Base-by-base conservation (phyloP, 2,329 filamentous ascomycete species). In the Trichoderma oligosporum region DNA sequence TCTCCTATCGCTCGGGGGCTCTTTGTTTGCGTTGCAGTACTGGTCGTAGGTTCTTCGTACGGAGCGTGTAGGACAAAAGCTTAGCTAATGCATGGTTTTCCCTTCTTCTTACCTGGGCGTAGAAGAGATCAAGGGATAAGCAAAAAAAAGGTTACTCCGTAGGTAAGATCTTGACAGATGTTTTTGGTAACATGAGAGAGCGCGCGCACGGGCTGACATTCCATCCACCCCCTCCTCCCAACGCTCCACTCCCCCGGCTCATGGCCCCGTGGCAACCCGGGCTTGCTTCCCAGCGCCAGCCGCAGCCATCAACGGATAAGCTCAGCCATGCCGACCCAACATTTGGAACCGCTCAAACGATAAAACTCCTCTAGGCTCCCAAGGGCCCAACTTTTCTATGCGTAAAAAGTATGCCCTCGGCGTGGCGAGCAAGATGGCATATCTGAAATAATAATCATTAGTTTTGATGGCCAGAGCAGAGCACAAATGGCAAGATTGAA, bases 311-410 rank as follows among this genome's bases (percentile, higher is more conserved):
- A 55, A 66, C 66, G 67, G 66, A 68, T 68, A 68, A 62, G 65
- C 62, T 67, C 66, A 69, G 67, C 67, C 55, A 69, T 68, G 65
- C 65, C 65, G 67, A 68, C 67, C 67, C 66, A 69, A 51, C 57
- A 61, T 60, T 60, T 67, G 66, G 67, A 65, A 65, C 66, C 66
- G 58, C 64, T 63, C 60, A 39, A 62, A 62, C 47, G 65, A 66
- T 66, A n/a, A n/a, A n/a, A 65, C 64, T 64, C 36, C 64, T 61
- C 60, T 60, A 60, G 58, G 24, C 44, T 20, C 27, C 27, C 46
- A 33, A 27, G 22, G 45, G 31, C 39, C 29, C 53, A 59, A 20
- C 36, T n/a, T 25, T 31, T 42, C 29, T 14, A 39, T n/a, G 31
- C 33, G 31, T 20, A n/a, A n/a, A n/a, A n/a, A n/a, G n/a, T n/a